Percentiles rank a stretch among this genome's conserved stretches.
Evolutionary conservation across 345 rosid genomes (phyloP).

Genomic region (Ceriops zippeliana): DNA sequence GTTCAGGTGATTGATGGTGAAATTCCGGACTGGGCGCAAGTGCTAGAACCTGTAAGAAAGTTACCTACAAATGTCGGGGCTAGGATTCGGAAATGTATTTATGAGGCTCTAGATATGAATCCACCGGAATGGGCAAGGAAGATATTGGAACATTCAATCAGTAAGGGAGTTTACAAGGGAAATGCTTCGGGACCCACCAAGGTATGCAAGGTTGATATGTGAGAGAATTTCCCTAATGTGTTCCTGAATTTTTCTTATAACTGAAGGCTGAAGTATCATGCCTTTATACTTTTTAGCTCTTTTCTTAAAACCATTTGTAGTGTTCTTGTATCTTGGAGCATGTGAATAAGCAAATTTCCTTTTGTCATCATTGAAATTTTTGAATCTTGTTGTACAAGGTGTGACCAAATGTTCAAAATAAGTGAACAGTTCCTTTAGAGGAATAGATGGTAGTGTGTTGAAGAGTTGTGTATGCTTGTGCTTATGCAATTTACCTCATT

Average conservation of each 20-base stretch:
- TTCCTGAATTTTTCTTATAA: neutral
- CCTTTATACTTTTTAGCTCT: neutral
- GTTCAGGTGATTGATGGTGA: slow-evolving; percentile 13
- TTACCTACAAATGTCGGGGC: slow-evolving; percentile 45
- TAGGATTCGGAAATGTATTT: slow-evolving; percentile 31
- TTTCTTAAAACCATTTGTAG: too few species aligned
- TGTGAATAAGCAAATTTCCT: too few species aligned
- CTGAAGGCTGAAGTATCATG: neutral
- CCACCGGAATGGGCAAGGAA: slow-evolving; percentile 41
- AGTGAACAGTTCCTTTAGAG: neutral
- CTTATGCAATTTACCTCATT: neutral
- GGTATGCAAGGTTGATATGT: slow-evolving; percentile 11
- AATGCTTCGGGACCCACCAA: slow-evolving; percentile 47
- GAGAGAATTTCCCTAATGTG: neutral
- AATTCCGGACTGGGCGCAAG: slow-evolving; percentile 38
- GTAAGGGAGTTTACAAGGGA: slow-evolving; percentile 41
- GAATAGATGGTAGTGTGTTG: neutral
- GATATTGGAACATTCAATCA: slow-evolving; percentile 33
- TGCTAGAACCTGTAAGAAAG: slow-evolving; percentile 34
- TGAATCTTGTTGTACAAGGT: neutral
- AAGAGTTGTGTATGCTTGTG: neutral
- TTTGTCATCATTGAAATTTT: neutral
- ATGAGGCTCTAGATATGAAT: slow-evolving; percentile 29
- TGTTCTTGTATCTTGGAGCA: too few species aligned
- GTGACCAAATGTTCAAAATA: neutral